Evolutionary conservation across 2,329 filamentous ascomycete genomes (phyloP).

Genomic region (Penicillium sp.): DNA sequence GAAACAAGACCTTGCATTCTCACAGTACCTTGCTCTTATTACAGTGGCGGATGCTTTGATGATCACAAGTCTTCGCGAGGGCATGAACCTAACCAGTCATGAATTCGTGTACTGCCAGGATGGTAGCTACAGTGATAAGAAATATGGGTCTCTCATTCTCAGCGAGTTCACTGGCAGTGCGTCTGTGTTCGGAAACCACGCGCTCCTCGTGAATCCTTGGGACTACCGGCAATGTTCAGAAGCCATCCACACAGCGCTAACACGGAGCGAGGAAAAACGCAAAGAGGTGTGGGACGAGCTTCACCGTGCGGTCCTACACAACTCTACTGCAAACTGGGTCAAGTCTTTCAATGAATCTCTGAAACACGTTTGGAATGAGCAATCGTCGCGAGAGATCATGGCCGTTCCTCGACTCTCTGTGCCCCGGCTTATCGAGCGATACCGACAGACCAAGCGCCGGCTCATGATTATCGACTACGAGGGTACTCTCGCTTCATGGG

Average conservation of each 20-base stretch:
- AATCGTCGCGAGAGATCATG: constrained; percentile 79
- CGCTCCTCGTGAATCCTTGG: constrained; percentile 91
- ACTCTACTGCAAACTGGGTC: constrained; percentile 86
- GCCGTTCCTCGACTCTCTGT: constrained; percentile 83
- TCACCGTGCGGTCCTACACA: constrained; percentile 70
- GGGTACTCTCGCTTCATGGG: constrained; percentile 85
- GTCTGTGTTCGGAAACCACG: constrained; percentile 76
- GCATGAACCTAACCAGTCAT: constrained; percentile 95
- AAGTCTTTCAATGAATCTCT: constrained; percentile 71
- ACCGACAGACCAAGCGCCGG: constrained; percentile 65
- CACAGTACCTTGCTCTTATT: constrained; percentile 88
- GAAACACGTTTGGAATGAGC: constrained; percentile 75
- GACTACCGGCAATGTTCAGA: constrained; percentile 86
- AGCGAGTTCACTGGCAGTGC: constrained; percentile 95
- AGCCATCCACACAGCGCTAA: constrained; percentile 78
- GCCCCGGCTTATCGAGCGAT: constrained; percentile 63
- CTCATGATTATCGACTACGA: constrained; percentile 94
- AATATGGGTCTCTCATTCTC: constrained; percentile 83
- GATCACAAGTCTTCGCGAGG: constrained; percentile 92
- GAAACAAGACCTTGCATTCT: constrained; percentile 90
- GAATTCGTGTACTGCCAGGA: constrained; percentile 95
- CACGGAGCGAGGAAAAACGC: constrained; percentile 77
- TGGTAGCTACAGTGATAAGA: constrained; percentile 70
- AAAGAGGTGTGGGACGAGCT: constrained; percentile 71
- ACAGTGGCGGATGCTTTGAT: constrained; percentile 88